phyloP scores from a whole-genome alignment of 257 asterid species.

The Jacaranda mimosifolia region DNA sequence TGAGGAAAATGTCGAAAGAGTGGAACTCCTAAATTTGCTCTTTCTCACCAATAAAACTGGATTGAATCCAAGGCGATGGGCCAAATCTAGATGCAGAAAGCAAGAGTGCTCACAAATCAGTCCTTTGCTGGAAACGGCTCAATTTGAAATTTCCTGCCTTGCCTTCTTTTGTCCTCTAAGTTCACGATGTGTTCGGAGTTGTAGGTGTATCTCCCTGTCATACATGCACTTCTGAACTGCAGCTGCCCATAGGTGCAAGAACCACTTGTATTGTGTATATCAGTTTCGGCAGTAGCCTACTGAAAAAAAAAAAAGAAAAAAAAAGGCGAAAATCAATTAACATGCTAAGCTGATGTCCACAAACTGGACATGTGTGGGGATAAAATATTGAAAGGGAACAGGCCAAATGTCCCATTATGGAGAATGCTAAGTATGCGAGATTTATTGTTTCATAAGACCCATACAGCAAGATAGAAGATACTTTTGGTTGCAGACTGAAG shows the following conservation, averaged over 20 bases:
- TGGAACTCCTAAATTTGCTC: not conserved
- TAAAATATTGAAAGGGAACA: not conserved
- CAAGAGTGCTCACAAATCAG: not conserved
- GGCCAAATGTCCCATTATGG: not conserved
- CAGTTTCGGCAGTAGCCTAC: not conserved
- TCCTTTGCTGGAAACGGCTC: not conserved
- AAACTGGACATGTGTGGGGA: not conserved
- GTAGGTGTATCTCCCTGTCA: not conserved
- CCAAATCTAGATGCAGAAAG: not conserved
- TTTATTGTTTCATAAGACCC: no score
- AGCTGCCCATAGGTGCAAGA: not conserved
- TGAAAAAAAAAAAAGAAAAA: not conserved
- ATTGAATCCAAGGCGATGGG: not conserved
- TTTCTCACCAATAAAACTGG: not conserved
- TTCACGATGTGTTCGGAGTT: constrained; percentile 3
- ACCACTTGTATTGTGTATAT: not conserved
- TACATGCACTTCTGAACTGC: no score
- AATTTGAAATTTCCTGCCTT: not conserved
- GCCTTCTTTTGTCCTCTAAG: not conserved
- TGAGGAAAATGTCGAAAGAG: not conserved
- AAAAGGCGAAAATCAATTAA: not conserved
- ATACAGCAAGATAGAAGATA: not conserved
- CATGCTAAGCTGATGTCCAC: not conserved
- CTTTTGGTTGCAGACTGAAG: not conserved
- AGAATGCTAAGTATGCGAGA: no score